Evolutionary conservation across 352 stramenopile genomes (phyloP).

Genomic region (Pythium apleroticum): DNA sequence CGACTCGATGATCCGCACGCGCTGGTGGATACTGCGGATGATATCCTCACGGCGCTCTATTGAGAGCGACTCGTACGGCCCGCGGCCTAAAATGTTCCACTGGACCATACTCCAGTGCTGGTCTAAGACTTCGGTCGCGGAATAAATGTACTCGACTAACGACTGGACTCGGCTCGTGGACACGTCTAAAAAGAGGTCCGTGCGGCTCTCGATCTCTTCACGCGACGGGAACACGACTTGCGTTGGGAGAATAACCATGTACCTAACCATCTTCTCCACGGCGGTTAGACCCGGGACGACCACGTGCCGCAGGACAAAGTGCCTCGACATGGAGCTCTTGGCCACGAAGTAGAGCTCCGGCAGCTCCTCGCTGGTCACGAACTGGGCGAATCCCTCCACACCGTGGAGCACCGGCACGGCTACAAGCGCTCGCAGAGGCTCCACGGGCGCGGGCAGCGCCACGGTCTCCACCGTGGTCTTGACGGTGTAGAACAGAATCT

Average conservation of each 20-base stretch:
- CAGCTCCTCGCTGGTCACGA: slow-evolving; percentile 81
- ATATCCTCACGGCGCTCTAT: slow-evolving; percentile 56
- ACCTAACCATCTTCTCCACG: slow-evolving; percentile 62
- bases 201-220: slow-evolving; percentile 73
- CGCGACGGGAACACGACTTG: slow-evolving; percentile 78
- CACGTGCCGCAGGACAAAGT: slow-evolving; percentile 62
- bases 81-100: slow-evolving; percentile 82
- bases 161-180: slow-evolving; percentile 71
- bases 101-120: slow-evolving; percentile 86
- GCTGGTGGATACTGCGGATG: slow-evolving; percentile 68
- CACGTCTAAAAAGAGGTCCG: slow-evolving; percentile 72
- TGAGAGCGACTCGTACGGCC: slow-evolving; percentile 77
- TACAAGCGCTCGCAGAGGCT: slow-evolving; percentile 54
- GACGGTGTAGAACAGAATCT: slow-evolving; percentile 66
- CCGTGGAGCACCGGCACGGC: slow-evolving; percentile 65
- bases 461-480: slow-evolving; percentile 57
- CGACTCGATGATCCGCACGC: slow-evolving; percentile 68
- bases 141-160: slow-evolving; percentile 83
- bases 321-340: slow-evolving; percentile 72
- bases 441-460: slow-evolving; percentile 44
- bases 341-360: slow-evolving; percentile 85
- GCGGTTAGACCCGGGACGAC: slow-evolving; percentile 69
- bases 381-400: slow-evolving; percentile 70
- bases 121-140: slow-evolving; percentile 77
- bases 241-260: slow-evolving; percentile 76